These are phyloP conservation scores for Populus hybrid DNA, from an alignment of 441 rosid genomes.

Conservation along the genomic window DNA sequence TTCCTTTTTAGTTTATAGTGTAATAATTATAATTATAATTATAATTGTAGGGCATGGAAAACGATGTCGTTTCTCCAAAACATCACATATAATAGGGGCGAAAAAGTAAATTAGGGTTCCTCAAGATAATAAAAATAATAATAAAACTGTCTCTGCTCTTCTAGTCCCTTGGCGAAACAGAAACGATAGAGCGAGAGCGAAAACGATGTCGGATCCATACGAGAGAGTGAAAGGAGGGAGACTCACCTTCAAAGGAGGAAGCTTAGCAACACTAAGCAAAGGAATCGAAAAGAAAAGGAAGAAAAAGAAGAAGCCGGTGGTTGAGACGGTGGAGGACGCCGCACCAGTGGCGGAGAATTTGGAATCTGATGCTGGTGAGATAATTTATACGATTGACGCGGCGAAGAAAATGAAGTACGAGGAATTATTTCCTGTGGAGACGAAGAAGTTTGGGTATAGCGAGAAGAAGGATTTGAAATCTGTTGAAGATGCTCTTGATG, in stretches of 20 bases:
- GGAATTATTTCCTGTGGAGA: constrained; percentile 78
- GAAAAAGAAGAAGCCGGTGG: constrained; percentile 34
- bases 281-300: constrained; percentile 56
- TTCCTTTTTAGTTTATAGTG: too few relatives aligned
- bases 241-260: constrained; percentile 78
- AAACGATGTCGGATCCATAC: constrained; percentile 64
- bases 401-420: constrained; percentile 78
- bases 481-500: constrained; percentile 75
- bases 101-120: neutral
- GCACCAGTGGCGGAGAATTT: constrained; percentile 4
- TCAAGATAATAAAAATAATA: neutral
- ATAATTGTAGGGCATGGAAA: too few relatives aligned
- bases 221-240: constrained; percentile 65
- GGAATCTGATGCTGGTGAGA: constrained; percentile 22
- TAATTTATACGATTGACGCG: constrained; percentile 73
- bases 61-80: neutral
- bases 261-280: constrained; percentile 58
- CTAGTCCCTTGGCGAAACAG: neutral
- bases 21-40: too few relatives aligned
- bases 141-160: neutral
- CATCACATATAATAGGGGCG: neutral
- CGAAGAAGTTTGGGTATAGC: constrained; percentile 70
- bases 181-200: neutral
- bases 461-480: constrained; percentile 47
- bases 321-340: constrained; percentile 16